These are phyloP conservation scores for Mycena floridula DNA, from an alignment of 768 basidiomycete species.

Conservation along the genomic window DNA sequence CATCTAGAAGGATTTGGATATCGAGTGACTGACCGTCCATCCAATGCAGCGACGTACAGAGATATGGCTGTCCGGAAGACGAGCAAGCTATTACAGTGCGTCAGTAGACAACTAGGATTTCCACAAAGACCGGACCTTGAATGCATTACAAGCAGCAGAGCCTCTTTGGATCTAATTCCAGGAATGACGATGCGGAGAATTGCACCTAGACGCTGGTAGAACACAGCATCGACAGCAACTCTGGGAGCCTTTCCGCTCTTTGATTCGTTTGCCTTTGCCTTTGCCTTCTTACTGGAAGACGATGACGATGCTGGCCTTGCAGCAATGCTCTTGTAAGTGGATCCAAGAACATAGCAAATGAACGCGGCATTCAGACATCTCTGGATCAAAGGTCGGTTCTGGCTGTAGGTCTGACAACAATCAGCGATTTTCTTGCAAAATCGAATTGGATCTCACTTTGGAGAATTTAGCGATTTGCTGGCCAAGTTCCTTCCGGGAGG, in stretches of 20 bases:
- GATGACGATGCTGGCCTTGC: constrained; percentile 28
- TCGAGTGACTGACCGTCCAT: constrained; percentile 78
- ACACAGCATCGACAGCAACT: constrained; percentile 87
- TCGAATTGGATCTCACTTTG: no score
- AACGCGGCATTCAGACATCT: constrained; percentile 63
- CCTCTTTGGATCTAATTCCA: constrained; percentile 78
- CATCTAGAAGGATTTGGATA: no score
- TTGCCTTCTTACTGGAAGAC: constrained; percentile 28
- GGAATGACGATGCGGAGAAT: constrained; percentile 90
- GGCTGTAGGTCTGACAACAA: no score
- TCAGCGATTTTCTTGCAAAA: no score
- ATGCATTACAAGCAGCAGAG: constrained; percentile 81
- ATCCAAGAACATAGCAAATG: constrained; percentile 60
- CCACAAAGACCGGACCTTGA: constrained; percentile 26
- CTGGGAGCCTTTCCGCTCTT: constrained; percentile 40
- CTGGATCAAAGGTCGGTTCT: constrained; percentile 69
- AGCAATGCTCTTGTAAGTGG: constrained; percentile 55
- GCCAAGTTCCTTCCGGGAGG: background rate
- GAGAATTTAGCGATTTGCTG: constrained; percentile 34
- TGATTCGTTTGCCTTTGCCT: constrained; percentile 24
- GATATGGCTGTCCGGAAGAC: constrained; percentile 88
- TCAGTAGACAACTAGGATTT: background rate
- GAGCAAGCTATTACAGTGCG: constrained; percentile 49
- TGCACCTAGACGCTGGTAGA: constrained; percentile 72
- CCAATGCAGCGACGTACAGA: constrained; percentile 89